Base-by-base conservation (phyloP, 768 basidiomycete genomes). In the Macrolepiota fuliginosa region DNA sequence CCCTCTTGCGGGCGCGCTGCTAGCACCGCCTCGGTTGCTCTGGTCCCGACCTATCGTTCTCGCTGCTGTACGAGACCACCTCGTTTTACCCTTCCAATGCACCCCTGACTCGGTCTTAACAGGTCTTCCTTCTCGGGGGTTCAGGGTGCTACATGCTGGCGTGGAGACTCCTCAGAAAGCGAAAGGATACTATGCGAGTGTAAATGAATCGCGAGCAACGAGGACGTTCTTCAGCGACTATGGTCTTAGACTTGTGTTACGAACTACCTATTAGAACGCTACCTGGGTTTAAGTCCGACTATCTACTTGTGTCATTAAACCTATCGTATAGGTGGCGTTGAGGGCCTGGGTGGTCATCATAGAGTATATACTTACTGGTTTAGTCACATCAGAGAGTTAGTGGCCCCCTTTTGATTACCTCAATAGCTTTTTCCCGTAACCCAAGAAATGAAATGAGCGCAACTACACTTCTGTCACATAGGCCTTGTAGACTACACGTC, bases 1-100 rank as follows among this genome's bases (percentile, higher is more conserved):
- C 55, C 85, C 84, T 0, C 78, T 86, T 51, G 77, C 78, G 25
- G 84, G 84, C 17, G 81, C 81, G 0, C 66, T 85, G 17, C 70
- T 83, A 32, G 75, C 77, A 10, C 65, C 77, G 7, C 70, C 74
- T 7, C 68, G 70, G 17, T 73, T 76, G 54, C 52, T 61, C 4
- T 82, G 81, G 81, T 72, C 72, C 60, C 69, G 72, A 29, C 78
- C 81, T 22, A 65, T 82, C 0, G 75, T 79, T 27, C 81, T 83
- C 61, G 77, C 79, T 47, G 76, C 77, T 32, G 81, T 81, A 65
- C 25, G 58, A 2, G 22, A 45, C 3, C 29, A 19, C n/a, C 75
- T 72, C 3, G 32, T 32, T 25, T 50, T 60, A 22, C 53, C 25
- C 4, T 35, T 52, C 58, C 13, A 1, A 52, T 39, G 42, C 35